Conservation (phyloP, 768 basidiomycete genomes). For the Suillus variegatus region DNA sequence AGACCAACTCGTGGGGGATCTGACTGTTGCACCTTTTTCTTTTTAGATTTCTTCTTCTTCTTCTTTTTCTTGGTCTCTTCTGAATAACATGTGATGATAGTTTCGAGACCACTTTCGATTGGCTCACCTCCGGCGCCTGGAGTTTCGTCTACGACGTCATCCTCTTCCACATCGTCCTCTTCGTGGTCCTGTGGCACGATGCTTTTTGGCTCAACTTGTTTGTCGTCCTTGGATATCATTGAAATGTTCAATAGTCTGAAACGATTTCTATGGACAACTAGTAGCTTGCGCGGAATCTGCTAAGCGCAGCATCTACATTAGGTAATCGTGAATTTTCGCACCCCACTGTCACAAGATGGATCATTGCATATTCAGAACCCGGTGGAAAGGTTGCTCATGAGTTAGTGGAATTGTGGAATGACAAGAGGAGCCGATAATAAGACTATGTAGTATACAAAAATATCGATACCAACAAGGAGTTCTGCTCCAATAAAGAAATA, state of each 20-base stretch:
- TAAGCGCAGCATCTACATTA: neutral
- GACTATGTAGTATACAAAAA: constrained; percentile 11
- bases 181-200: constrained; percentile 20
- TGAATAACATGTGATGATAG: neutral
- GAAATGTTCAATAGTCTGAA: constrained; percentile 2
- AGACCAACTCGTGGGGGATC: constrained; percentile 91
- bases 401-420: neutral
- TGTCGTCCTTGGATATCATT: constrained; percentile 21
- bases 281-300: neutral
- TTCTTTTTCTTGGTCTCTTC: constrained; percentile 73
- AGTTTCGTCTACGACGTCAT: constrained; percentile 27
- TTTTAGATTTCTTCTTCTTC: constrained; percentile 92
- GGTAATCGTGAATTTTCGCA: neutral
- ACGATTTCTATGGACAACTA: neutral
- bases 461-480: constrained; percentile 5
- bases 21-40: constrained; percentile 80
- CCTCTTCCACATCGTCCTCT: constrained; percentile 35
- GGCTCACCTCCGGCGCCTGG: constrained; percentile 29
- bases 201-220: constrained; percentile 15
- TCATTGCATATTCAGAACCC: neutral
- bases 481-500: neutral
- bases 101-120: neutral
- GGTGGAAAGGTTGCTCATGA: neutral
- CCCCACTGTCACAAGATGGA: too few species aligned
- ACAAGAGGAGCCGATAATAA: neutral